These are phyloP conservation scores for Cystobasidium sp. DNA, from an alignment of 1,284 basidiomycete genomes.

Conservation along the genomic window DNA sequence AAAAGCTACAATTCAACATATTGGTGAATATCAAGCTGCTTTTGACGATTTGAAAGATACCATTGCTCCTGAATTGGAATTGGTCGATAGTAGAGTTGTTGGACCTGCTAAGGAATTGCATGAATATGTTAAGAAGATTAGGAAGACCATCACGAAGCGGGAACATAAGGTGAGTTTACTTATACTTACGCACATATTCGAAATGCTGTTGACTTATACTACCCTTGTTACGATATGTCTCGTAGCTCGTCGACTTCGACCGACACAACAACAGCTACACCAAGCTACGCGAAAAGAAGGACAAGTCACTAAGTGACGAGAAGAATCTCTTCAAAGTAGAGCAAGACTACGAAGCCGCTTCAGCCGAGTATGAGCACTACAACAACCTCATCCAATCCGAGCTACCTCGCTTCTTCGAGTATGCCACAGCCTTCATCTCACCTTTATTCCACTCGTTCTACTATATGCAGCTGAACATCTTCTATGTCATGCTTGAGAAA, in stretches of 20 bases:
- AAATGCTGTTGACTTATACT: too few relatives aligned
- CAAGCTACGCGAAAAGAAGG: conserved; percentile 96
- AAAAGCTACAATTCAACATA: conserved; percentile 71
- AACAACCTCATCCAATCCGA: conserved; percentile 92
- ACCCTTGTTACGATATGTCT: too few relatives aligned
- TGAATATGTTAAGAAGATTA: conserved; percentile 80
- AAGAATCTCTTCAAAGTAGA: conserved; percentile 70
- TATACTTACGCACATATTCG: too few relatives aligned
- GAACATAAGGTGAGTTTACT: conserved; percentile 97
- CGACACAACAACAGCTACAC: conserved; percentile 93
- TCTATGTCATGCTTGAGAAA: conserved; percentile 75
- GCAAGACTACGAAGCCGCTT: conserved; percentile 94
- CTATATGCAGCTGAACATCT: conserved; percentile 80
- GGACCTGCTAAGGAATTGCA: conserved; percentile 88
- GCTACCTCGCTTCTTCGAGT: conserved; percentile 84
- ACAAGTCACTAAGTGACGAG: conserved; percentile 89
- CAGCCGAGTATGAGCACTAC: conserved; percentile 95
- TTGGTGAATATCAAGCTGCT: conserved; percentile 69
- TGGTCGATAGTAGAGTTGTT: conserved; percentile 86
- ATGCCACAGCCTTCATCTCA: conserved; percentile 87
- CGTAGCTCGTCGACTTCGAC: conserved; percentile 87
- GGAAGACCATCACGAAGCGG: conserved; percentile 93
- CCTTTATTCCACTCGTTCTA: conserved; percentile 97
- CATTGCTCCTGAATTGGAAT: conserved; percentile 87
- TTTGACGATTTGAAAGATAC: conserved; percentile 78